Evolutionary conservation across 1,284 basidiomycete genomes (phyloP).

Genomic region (Dichomitus squalens): DNA sequence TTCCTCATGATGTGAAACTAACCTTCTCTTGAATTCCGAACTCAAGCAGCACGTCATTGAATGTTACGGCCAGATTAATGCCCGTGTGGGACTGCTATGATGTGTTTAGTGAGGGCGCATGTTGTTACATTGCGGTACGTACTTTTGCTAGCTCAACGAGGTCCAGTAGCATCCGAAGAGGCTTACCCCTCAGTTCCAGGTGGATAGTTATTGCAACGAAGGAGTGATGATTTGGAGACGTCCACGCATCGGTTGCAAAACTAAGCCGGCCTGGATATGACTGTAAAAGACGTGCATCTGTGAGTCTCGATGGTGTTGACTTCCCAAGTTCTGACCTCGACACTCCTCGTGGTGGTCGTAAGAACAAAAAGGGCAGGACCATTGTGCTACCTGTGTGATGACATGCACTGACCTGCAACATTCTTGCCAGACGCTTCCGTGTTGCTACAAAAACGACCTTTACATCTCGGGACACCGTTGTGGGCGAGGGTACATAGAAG

Average conservation of each 20-base stretch:
- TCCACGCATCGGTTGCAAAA: slow-evolving; percentile 12
- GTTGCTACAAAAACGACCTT: no score
- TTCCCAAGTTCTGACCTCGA: no score
- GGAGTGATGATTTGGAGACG: slow-evolving; percentile 9
- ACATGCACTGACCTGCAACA: slow-evolving; percentile 1
- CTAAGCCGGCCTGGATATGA: slow-evolving; percentile 4
- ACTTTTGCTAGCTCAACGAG: slow-evolving; percentile 33
- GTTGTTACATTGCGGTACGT: slow-evolving; percentile 29
- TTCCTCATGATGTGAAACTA: no score
- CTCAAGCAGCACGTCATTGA: no score
- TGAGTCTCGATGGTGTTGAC: neutral
- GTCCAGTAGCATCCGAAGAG: slow-evolving; percentile 20
- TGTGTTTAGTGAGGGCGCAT: no score
- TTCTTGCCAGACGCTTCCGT: neutral
- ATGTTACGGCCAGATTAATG: no score
- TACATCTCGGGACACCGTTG: slow-evolving; percentile 23
- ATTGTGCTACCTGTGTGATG: no score
- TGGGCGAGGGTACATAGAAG: slow-evolving; percentile 23
- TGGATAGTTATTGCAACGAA: slow-evolving; percentile 9
- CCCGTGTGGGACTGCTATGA: no score
- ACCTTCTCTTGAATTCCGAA: no score
- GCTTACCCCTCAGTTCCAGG: slow-evolving; percentile 6
- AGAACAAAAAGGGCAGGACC: no score
- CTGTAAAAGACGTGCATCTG: neutral
- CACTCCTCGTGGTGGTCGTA: no score